These are phyloP conservation scores for Alternaria hordeiaustralica DNA, from an alignment of 2,329 filamentous ascomycete genomes.

Conservation along the genomic window DNA sequence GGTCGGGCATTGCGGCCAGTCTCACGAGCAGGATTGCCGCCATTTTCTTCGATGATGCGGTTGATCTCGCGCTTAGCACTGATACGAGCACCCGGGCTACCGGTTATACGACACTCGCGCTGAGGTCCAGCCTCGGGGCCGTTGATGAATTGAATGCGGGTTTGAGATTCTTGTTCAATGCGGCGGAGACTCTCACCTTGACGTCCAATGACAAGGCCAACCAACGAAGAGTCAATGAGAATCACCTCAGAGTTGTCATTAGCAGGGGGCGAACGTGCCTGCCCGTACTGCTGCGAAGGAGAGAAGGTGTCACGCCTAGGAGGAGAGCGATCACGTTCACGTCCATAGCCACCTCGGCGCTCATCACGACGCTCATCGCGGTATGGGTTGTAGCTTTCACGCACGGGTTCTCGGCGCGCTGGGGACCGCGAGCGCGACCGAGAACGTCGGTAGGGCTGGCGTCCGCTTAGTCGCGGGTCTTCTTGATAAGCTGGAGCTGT, in stretches of 20 bases:
- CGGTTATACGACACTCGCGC: conserved; percentile 86
- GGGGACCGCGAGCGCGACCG: conserved; percentile 70
- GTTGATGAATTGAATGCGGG: conserved; percentile 86
- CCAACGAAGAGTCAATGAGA: conserved; percentile 82
- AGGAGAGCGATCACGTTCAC: conserved; percentile 76
- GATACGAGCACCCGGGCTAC: conserved; percentile 71
- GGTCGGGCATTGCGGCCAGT: conserved; percentile 48
- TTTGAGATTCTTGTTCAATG: conserved; percentile 81
- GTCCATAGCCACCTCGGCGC: conserved; percentile 63
- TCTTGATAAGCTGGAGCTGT: conserved; percentile 48
- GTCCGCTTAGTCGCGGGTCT: conserved; percentile 58
- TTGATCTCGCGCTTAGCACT: conserved; percentile 85
- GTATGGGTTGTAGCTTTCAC: conserved; percentile 82
- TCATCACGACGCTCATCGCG: conserved; percentile 82
- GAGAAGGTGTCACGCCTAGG: conserved; percentile 67
- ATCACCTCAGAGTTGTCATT: conserved; percentile 82
- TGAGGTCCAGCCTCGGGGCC: conserved; percentile 75
- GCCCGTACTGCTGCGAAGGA: conserved; percentile 61
- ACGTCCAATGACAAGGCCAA: conserved; percentile 88
- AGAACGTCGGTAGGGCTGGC: conserved; percentile 67
- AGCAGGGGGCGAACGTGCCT: conserved; percentile 64
- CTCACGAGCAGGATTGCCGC: conserved; percentile 58
- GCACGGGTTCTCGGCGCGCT: conserved; percentile 70
- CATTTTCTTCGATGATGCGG: conserved; percentile 86
- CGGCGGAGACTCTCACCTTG: conserved; percentile 87